These are phyloP conservation scores for Penicillium roqueforti DNA, from an alignment of 495 filamentous ascomycete genomes.

Conservation along the genomic window DNA sequence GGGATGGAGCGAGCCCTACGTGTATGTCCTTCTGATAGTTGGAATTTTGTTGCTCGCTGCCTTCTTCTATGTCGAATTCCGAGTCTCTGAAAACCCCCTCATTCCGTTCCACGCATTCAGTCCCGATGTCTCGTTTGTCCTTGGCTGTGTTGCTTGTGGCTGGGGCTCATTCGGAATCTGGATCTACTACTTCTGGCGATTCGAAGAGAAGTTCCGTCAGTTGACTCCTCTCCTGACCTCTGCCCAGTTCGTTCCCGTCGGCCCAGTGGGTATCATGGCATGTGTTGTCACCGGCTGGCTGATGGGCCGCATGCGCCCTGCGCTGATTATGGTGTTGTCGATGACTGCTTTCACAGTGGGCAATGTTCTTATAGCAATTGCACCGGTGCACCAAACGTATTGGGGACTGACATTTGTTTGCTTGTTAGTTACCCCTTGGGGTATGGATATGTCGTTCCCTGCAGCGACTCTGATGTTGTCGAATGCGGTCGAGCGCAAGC, in stretches of 20 bases:
- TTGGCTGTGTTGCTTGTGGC: conserved; percentile 44
- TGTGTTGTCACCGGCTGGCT: conserved; percentile 43
- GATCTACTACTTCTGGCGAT: conserved; percentile 46
- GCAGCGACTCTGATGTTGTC: conserved; percentile 28
- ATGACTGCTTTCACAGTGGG: conserved; percentile 44
- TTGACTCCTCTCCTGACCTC: conserved; percentile 34
- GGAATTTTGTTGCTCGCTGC: conserved; percentile 33
- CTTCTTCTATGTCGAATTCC: conserved; percentile 43
- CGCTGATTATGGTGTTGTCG: conserved; percentile 46
- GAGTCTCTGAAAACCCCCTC: conserved; percentile 35
- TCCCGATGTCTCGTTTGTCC: conserved; percentile 37
- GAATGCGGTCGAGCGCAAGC: conserved; percentile 24
- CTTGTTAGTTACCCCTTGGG: conserved; percentile 54
- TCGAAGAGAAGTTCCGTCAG: conserved; percentile 33
- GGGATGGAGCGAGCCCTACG: conserved; percentile 43
- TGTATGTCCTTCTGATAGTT: conserved; percentile 44
- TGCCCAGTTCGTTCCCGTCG: conserved; percentile 39
- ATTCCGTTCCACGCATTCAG: conserved; percentile 42
- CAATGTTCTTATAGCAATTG: conserved; percentile 31
- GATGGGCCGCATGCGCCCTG: conserved; percentile 33
- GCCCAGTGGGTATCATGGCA: conserved; percentile 36
- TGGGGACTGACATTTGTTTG: conserved; percentile 45
- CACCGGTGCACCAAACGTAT: conserved; percentile 38
- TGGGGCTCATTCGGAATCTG: conserved; percentile 50
- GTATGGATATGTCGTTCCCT: conserved; percentile 62